These are phyloP conservation scores for Amoeboaphelidium protococcarum DNA, from an alignment of 371 early-diverging fungal genomes.

Conservation along the genomic window DNA sequence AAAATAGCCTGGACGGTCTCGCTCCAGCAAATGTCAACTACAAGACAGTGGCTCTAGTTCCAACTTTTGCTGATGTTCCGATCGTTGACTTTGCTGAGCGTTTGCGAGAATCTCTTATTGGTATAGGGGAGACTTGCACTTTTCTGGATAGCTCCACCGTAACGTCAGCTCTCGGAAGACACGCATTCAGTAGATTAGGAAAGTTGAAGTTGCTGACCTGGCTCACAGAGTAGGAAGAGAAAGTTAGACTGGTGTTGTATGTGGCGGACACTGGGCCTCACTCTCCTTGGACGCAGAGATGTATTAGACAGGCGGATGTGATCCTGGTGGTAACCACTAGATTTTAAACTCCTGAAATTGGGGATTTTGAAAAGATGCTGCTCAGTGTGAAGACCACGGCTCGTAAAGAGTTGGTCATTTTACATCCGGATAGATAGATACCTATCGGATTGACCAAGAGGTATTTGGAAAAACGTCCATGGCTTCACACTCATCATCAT, in stretches of 20 bases:
- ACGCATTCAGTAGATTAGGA: conserved; percentile 70
- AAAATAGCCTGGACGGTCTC: too few relatives aligned
- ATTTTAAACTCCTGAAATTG: conserved; percentile 48
- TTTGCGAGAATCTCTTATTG: conserved; percentile 34
- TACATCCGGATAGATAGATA: conserved; percentile 51
- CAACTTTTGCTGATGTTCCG: conserved; percentile 54
- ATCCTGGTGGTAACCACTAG: conserved; percentile 70
- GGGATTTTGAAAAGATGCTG: conserved; percentile 70
- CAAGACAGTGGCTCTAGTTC: conserved; percentile 73
- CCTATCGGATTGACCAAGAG: conserved; percentile 51
- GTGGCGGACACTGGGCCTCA: conserved; percentile 73
- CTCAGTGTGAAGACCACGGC: conserved; percentile 85
- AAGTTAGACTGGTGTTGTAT: conserved; percentile 54
- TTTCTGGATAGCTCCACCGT: conserved; percentile 52
- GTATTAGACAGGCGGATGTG: conserved; percentile 88
- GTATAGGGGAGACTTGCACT: conserved; percentile 6
- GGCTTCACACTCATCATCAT: conserved; percentile 92
- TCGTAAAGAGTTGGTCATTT: conserved; percentile 70
- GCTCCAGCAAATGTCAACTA: conserved; percentile 33
- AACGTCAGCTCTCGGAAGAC: conserved; percentile 52
- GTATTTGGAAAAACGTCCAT: conserved; percentile 73
- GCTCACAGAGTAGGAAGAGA: conserved; percentile 81
- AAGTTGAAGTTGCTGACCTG: conserved; percentile 65
- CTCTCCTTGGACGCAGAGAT: conserved; percentile 81
- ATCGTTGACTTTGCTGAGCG: conserved; percentile 59